Evolutionary conservation across 2,329 filamentous ascomycete genomes (phyloP), one percentile per base, ranked within the genome.

Genomic region (Verticillium longisporum): DNA sequence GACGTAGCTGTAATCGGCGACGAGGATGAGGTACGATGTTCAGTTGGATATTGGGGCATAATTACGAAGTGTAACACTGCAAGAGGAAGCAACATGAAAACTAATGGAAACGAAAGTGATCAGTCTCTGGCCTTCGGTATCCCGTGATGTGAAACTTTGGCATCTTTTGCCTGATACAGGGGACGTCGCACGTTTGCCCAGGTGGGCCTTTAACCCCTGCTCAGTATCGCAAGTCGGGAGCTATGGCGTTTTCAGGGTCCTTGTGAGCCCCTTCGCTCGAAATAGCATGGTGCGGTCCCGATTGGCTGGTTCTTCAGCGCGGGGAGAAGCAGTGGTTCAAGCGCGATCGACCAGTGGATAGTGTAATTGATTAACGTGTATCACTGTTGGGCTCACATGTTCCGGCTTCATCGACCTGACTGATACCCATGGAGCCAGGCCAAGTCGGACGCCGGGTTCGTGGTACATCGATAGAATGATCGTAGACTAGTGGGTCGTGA

Each of bases 101-200:
- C n/a, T 7, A 50, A 11, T 26, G n/a, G 45, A 50, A 50, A 50
- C 45, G 10, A 18, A 50, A 10, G 21, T 18, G 45, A 50, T 21
- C 10, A 18, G 3, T 26, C 26, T 26, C n/a, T 26, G 45, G n/a
- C n/a, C n/a, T 7, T 21, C n/a, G 45, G 18, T 18, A 21, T 18
- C n/a, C 18, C 45, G 18, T 21, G 45, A 50, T 6, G 9, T 50
- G 45, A 50, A 50, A 50, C 45, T 50, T 50, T 26, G 45, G 45
- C 45, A 50, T 50, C 45, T 26, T 18, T 11, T 13, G 45, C 65
- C 62, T 67, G 69, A 73, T 59, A 72, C 71, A 69, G 64, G 64
- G 63, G 63, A 56, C 62, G 70, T 72, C 69, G 66, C 68, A 71
- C 62, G 62, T 65, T 57, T 59, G 63, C 45, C 62, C 56, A 61